These are phyloP conservation scores for Amauroascus verrucosus DNA, from an alignment of 2,329 filamentous ascomycete genomes.

Conservation along the genomic window DNA sequence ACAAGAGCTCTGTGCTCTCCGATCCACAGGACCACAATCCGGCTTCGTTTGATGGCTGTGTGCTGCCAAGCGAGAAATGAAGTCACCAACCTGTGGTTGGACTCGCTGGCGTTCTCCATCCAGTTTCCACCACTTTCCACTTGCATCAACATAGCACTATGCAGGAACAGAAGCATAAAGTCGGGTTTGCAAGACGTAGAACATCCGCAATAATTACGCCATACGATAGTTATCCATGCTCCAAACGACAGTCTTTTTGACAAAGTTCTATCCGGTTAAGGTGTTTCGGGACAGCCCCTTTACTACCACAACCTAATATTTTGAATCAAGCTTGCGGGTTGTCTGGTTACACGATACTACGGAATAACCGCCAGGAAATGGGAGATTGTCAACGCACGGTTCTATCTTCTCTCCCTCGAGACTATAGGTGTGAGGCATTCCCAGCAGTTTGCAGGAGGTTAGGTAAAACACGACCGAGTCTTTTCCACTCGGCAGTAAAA, in stretches of 20 bases:
- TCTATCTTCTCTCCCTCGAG: too few species aligned
- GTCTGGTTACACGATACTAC: neutral
- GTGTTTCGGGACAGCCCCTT: neutral
- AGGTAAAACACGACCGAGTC: too few species aligned
- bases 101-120: neutral
- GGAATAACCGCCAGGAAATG: neutral
- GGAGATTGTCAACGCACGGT: neutral
- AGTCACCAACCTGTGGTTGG: neutral
- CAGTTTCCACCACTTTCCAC: neutral
- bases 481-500: neutral
- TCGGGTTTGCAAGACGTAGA: neutral
- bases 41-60: neutral
- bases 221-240: too few species aligned
- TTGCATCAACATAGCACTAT: neutral
- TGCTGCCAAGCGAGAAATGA: slow-evolving; percentile 1
- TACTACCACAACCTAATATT: too few species aligned
- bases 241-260: too few species aligned
- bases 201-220: neutral
- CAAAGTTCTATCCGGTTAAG: too few species aligned
- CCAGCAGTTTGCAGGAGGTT: too few species aligned
- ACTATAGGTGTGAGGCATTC: too few species aligned
- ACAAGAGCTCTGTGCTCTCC: slow-evolving; percentile 3
- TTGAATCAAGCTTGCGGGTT: neutral
- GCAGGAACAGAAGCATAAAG: slow-evolving; percentile 11
- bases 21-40: neutral